Base-by-base conservation (phyloP, 495 filamentous ascomycete species). In the Aspergillus leporis region DNA sequence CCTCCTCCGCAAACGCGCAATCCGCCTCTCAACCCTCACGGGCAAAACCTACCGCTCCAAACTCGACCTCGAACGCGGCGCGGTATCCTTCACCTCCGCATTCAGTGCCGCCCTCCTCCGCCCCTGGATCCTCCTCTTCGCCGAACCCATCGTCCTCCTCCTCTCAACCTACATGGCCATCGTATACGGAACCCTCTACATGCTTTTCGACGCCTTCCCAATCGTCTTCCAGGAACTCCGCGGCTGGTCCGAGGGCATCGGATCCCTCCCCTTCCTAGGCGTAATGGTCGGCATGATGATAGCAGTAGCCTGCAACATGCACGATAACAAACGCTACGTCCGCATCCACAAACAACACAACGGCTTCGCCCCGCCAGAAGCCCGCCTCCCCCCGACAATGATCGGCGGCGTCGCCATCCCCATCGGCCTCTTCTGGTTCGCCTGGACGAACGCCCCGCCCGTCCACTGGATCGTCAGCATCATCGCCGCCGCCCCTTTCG, bases 201-300 rank as follows among this genome's bases (percentile, higher is more conserved):
- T 93, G 43, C 80, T 92, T 19, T 93, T 94, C 72, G 84, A 89
- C 46, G 89, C 89, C 16, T 71, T 75, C 48, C 91, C 91, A 2
- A 85, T 93, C 46, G 83, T 93, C 53, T 93, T 90, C 71, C 76
- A 81, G 16, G 71, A 87, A 21, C 71, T 87, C 34, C 87, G 90
- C 13, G 56, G 50, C 50, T 62, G 60, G 60, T 45, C 22, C 23
- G 73, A 83, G 13, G 84, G 87, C 28, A 66, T 87, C 23, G 80
- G 83, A 0, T 87, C 88, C 5, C 81, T 93, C 0, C 76, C 89
- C 10, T 93, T 91, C 69, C 65, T 85, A 3, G 87, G 90, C 5
- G 90, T 95, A 40, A 87, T 87, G 50, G 70, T 86, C 49, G 91
- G 91, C 52, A 91, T 93, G 86, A 64, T 90, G 8, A 19, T 81